A percentile compares a stretch with the other conserved stretches of the same genome.
phyloP scores from a whole-genome alignment of 2,329 filamentous ascomycete species.

The Diatrype stigma region DNA sequence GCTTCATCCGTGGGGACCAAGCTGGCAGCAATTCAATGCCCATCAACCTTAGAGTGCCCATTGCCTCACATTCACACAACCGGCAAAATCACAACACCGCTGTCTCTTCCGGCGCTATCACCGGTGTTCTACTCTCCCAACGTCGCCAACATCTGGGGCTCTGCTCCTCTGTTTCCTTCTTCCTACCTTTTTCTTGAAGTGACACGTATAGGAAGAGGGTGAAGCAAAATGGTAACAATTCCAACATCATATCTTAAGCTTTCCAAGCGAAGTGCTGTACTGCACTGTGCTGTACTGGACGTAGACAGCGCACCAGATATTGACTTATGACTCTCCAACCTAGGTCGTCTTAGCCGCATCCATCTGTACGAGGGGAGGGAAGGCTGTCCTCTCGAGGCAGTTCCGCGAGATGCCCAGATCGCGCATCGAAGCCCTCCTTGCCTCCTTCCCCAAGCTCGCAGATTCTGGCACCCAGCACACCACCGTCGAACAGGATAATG shows the following conservation, averaged over 20 bases:
- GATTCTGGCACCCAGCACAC: slow-evolving; percentile 96
- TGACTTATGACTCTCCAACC: slow-evolving; percentile 16
- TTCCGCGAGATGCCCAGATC: slow-evolving; percentile 98
- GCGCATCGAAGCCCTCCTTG: slow-evolving; percentile 91
- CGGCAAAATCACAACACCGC: not conserved
- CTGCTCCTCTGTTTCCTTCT: not conserved
- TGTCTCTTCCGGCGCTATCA: not conserved
- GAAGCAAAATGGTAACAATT: not conserved
- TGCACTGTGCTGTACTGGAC: too few relatives aligned
- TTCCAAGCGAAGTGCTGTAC: not conserved
- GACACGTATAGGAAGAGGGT: not conserved
- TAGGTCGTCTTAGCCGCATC: slow-evolving; percentile 99
- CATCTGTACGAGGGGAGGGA: slow-evolving; percentile 97
- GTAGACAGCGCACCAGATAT: not conserved
- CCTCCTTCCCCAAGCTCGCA: slow-evolving; percentile 95
- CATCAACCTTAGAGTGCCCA: too few relatives aligned
- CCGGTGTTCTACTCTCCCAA: too few relatives aligned
- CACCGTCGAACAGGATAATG: slow-evolving; percentile 97
- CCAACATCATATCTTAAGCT: too few relatives aligned
- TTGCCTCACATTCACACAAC: not conserved
- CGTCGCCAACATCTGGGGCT: not conserved
- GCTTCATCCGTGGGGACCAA: not conserved
- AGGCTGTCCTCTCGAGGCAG: slow-evolving; percentile 95
- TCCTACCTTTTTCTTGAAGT: not conserved
- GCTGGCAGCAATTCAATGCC: not conserved